Evolutionary conservation across 2,329 filamentous ascomycete genomes (phyloP).

Genomic region (Phaeosphaeria sp.): DNA sequence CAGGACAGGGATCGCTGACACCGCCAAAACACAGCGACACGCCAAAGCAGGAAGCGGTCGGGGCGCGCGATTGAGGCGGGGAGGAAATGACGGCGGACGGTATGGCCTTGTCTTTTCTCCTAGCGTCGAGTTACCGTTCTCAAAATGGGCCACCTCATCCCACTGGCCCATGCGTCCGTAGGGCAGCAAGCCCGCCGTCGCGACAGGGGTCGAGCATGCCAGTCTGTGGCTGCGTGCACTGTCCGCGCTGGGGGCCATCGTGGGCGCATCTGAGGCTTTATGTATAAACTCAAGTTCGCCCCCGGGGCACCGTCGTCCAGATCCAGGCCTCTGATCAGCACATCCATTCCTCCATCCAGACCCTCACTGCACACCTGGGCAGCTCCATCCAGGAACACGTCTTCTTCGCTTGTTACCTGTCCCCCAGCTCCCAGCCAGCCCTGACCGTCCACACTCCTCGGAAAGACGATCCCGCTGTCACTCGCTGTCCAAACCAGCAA

Average conservation of each 20-base stretch:
- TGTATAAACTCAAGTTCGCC: slow-evolving; percentile 49
- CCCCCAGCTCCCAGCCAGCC: slow-evolving; percentile 38
- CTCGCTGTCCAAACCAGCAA: slow-evolving; percentile 25
- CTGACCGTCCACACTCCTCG: slow-evolving; percentile 21
- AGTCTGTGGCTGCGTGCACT: slow-evolving; percentile 39
- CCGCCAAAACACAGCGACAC: slow-evolving; percentile 33
- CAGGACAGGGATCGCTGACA: slow-evolving; percentile 39
- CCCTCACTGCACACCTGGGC: slow-evolving; percentile 13
- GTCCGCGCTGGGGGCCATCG: slow-evolving; percentile 39
- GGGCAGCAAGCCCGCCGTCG: slow-evolving; percentile 30
- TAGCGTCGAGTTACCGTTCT: slow-evolving; percentile 42
- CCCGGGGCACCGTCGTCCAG: slow-evolving; percentile 32
- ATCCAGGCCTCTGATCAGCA: slow-evolving; percentile 46
- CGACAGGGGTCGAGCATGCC: slow-evolving; percentile 38
- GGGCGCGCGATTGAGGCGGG: slow-evolving; percentile 42
- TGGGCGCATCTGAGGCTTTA: slow-evolving; percentile 32
- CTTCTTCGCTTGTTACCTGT: slow-evolving; percentile 26
- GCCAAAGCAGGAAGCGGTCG: slow-evolving; percentile 35
- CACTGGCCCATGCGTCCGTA: slow-evolving; percentile 39
- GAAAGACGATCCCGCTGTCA: slow-evolving; percentile 33
- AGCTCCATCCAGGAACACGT: slow-evolving; percentile 12
- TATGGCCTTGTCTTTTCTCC: slow-evolving; percentile 40
- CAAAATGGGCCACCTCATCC: slow-evolving; percentile 42
- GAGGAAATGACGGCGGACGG: slow-evolving; percentile 31
- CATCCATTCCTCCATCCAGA: slow-evolving; percentile 29